Conservation (phyloP, 2,329 filamentous ascomycete species). For the Sclerotinia subarctica region DNA sequence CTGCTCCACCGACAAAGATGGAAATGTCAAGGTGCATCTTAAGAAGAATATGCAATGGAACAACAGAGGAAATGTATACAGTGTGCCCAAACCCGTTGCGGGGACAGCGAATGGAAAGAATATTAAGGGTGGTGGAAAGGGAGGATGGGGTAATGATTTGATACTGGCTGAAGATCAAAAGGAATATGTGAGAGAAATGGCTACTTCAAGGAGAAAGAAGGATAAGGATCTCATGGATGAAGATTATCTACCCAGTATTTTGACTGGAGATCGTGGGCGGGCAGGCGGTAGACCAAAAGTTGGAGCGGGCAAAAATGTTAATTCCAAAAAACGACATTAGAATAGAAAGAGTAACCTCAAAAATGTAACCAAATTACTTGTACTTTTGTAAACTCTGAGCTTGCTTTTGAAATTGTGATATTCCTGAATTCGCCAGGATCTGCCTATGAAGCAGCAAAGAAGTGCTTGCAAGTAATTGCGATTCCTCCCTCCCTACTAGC, state of each 20-base stretch:
- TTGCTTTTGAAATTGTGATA: constrained; percentile 9
- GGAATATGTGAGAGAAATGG: constrained; percentile 69
- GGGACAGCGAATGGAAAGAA: constrained; percentile 77
- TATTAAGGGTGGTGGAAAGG: constrained; percentile 68
- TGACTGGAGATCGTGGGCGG: constrained; percentile 73
- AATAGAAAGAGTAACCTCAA: constrained; percentile 18
- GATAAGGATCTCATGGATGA: constrained; percentile 90
- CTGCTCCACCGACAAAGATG: constrained; percentile 77
- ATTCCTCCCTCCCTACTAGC: neutral
- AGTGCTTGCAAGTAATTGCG: neutral
- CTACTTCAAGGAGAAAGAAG: constrained; percentile 62
- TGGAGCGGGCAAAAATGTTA: constrained; percentile 82
- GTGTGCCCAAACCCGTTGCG: constrained; percentile 83
- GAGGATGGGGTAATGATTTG: constrained; percentile 79
- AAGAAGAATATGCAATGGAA: constrained; percentile 98
- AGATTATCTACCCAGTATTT: constrained; percentile 81
- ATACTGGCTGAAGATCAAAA: constrained; percentile 95
- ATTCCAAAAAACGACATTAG: constrained; percentile 65
- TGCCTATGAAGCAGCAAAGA: neutral
- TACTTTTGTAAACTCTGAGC: neutral
- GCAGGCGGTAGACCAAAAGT: constrained; percentile 68
- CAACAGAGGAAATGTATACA: constrained; percentile 86
- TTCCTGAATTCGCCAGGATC: neutral
- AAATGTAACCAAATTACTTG: constrained; percentile 12
- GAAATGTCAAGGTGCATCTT: constrained; percentile 80